Evolutionary conservation across 2,329 filamentous ascomycete genomes (phyloP), one percentile per base, ranked within the genome.

Genomic region (Aspergillus carbonarius): DNA sequence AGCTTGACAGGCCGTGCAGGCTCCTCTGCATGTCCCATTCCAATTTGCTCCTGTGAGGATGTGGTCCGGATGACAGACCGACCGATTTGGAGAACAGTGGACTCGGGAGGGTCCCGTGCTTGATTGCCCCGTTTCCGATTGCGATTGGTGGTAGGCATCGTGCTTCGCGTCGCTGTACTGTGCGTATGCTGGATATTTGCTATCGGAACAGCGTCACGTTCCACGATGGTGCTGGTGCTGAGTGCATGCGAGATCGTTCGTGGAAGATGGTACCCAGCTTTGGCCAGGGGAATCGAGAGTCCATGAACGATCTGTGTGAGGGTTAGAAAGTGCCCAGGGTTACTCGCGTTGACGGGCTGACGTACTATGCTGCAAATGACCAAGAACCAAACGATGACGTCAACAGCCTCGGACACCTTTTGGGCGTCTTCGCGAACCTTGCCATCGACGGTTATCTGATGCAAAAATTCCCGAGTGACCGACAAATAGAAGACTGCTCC

Each of bases 401-500:
- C 81, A 54, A 91, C 83, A 0, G 85, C 81, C 62, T 96, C 90
- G 4, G 80, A 80, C 1, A 96, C 77, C 8, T 83, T 76, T 32
- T 77, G 75, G 0, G 91, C 88, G 70, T 96, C 91, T 35, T 82
- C 79, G 27, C 91, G 82, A 13, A 85, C 76, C 32, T 82, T 70
- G 0, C 85, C 87, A 54, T 90, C 78, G 7, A 86, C 83, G 0
- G 81, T 84, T 57, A 87, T 72, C 12, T 78, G 70, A 6, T 72
- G 70, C 2, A 97, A 79, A 60, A 93, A 96, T 23, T 96, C 90
- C 1, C 90, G 74, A 40, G 85, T 88, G 61, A 96, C 81, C 69
- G 92, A 96, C 5, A 97, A 82, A 71, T 97, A 96, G 72, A 96
- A 97, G 18, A 96, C 84, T 1, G 92, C 93, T 15, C 90, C 91